phyloP scores from a whole-genome alignment of 1,139 yeast genomes.

The Candida tunisiensis region DNA sequence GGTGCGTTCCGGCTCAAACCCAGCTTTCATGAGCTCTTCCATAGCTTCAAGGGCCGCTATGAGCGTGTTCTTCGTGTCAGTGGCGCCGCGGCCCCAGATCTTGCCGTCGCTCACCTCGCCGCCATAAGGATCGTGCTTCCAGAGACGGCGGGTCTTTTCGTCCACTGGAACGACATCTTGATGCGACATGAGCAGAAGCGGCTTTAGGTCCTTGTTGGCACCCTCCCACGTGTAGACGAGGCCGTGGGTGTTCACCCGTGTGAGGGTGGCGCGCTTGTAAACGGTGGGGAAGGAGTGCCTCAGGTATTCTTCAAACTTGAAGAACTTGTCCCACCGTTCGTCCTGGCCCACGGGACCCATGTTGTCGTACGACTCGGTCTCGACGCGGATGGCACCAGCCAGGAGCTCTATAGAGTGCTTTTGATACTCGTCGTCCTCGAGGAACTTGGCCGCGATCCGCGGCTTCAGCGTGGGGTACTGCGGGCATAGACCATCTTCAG shows the following conservation, averaged over 20 bases:
- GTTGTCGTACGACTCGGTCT: constrained; percentile 46
- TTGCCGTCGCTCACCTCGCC: constrained; percentile 46
- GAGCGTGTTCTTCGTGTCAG: constrained; percentile 45
- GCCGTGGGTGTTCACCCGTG: constrained; percentile 48
- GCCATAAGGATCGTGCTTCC: constrained; percentile 57
- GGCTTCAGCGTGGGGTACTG: too few relatives aligned
- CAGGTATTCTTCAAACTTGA: constrained; percentile 38
- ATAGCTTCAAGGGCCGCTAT: constrained; percentile 42
- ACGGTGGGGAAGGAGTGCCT: constrained; percentile 42
- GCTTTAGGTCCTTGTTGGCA: constrained; percentile 32
- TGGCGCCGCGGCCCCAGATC: constrained; percentile 51
- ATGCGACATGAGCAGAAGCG: constrained; percentile 57
- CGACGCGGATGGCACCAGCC: constrained; percentile 38
- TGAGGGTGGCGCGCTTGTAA: constrained; percentile 30
- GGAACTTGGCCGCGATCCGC: constrained; percentile 2
- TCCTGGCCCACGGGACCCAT: constrained; percentile 24
- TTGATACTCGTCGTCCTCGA: constrained; percentile 10
- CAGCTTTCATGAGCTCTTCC: constrained; percentile 28
- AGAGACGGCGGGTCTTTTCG: constrained; percentile 32
- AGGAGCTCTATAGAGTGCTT: constrained; percentile 10
- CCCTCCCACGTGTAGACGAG: constrained; percentile 57
- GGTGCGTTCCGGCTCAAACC: constrained; percentile 37
- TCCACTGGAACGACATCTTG: constrained; percentile 80
- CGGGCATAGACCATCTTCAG: too few relatives aligned
- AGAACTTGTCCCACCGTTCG: constrained; percentile 25